These are phyloP conservation scores for Pulveroboletus sp. DNA, from an alignment of 768 basidiomycete species.

Conservation along the genomic window DNA sequence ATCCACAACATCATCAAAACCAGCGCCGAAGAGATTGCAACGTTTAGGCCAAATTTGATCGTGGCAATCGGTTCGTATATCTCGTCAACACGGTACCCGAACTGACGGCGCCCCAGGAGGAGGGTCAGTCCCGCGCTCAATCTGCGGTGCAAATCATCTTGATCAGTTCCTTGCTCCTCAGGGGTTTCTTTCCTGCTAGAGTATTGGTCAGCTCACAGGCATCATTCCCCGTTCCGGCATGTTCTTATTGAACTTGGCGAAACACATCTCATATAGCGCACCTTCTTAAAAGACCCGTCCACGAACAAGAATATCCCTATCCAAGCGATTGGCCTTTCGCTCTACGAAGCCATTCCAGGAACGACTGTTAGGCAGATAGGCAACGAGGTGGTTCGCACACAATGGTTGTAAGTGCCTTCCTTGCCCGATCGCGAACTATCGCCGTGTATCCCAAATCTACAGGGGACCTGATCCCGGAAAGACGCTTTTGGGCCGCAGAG, in stretches of 20 bases:
- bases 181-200: slow-evolving; percentile 95
- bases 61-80: slow-evolving; percentile 69
- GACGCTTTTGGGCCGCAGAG: slow-evolving; percentile 73
- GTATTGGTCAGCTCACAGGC: slow-evolving; percentile 56
- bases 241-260: not conserved
- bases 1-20: slow-evolving; percentile 85
- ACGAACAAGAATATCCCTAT: slow-evolving; percentile 83
- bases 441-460: slow-evolving; percentile 2
- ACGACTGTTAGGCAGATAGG: slow-evolving; percentile 73
- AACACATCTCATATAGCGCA: slow-evolving; percentile 49
- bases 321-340: slow-evolving; percentile 92
- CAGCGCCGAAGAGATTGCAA: slow-evolving; percentile 63
- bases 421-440: not conserved
- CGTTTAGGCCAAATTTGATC: slow-evolving; percentile 85
- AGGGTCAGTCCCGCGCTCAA: slow-evolving; percentile 55
- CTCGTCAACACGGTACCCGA: not conserved
- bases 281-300: slow-evolving; percentile 73
- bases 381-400: slow-evolving; percentile 86
- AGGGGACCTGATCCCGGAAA: slow-evolving; percentile 68
- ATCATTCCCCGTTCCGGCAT: not conserved
- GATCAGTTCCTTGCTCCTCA: slow-evolving; percentile 30
- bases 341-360: slow-evolving; percentile 88
- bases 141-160: slow-evolving; percentile 11
- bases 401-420: slow-evolving; percentile 77
- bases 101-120: slow-evolving; percentile 50